Conservation (phyloP, 768 basidiomycete species). For the Tricholoma bakamatsutake region DNA sequence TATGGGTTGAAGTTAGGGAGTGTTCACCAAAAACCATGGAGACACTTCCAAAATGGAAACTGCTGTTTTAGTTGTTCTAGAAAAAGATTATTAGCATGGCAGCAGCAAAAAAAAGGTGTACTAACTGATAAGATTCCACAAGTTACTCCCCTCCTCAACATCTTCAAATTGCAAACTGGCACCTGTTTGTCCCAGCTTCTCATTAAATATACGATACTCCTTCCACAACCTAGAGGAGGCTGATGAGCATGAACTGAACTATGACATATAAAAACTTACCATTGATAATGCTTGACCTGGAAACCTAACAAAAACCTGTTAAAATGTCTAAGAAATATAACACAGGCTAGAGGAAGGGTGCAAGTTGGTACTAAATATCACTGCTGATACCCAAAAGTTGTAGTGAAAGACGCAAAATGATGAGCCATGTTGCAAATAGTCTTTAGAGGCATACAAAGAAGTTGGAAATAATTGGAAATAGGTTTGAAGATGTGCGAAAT, state of each 20-base stretch:
- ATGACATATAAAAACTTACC: neutral
- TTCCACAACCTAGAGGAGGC: neutral
- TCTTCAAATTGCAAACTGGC: neutral
- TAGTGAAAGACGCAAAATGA: too few relatives aligned
- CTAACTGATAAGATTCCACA: neutral
- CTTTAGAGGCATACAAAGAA: too few relatives aligned
- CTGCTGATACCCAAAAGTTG: too few relatives aligned
- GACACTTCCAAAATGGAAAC: neutral
- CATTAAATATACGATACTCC: neutral
- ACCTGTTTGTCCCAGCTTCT: neutral
- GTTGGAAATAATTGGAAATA: too few relatives aligned
- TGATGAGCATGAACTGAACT: neutral
- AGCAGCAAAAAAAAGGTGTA: too few relatives aligned
- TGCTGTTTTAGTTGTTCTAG: neutral
- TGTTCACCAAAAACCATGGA: constrained; percentile 1
- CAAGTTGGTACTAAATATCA: too few relatives aligned
- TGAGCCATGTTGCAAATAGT: too few relatives aligned
- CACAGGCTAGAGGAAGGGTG: too few relatives aligned
- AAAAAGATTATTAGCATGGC: neutral
- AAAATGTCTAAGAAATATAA: too few relatives aligned
- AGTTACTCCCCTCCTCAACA: neutral
- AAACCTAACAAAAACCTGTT: too few relatives aligned
- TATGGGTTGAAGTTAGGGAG: constrained; percentile 8
- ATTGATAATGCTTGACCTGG: too few relatives aligned
- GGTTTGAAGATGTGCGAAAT: too few relatives aligned